A percentile compares a stretch with the other conserved stretches of the same genome.
Conservation (phyloP, 1,284 basidiomycete genomes). For the Spongiforma sp. region DNA sequence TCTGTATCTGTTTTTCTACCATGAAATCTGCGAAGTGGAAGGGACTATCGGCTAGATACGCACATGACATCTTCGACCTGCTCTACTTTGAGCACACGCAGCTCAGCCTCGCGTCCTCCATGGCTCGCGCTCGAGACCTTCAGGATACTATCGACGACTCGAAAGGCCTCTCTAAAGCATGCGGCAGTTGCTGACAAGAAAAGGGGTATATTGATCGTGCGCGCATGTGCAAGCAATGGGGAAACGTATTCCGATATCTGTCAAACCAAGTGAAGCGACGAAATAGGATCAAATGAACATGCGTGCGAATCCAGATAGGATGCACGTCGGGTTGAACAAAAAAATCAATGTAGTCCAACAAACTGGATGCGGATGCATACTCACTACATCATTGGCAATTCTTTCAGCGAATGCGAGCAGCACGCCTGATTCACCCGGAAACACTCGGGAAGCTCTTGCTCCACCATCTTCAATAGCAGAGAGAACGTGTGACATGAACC, state of each 20-base stretch:
- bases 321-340: not conserved
- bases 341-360: no score
- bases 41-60: conserved; percentile 23
- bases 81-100: conserved; percentile 42
- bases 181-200: conserved; percentile 91
- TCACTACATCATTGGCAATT: conserved; percentile 76
- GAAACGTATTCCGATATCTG: conserved; percentile 90
- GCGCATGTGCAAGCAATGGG: conserved; percentile 77
- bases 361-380: conserved; percentile 31
- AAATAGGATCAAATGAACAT: not conserved
- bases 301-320: not conserved
- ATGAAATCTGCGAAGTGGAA: not conserved
- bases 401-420: conserved; percentile 79
- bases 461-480: conserved; percentile 76
- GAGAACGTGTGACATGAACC: conserved; percentile 80
- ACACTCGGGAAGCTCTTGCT: conserved; percentile 80
- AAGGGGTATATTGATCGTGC: conserved; percentile 73
- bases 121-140: conserved; percentile 44
- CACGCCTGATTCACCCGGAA: conserved; percentile 79
- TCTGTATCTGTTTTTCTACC: conserved; percentile 60
- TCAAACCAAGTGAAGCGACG: not conserved
- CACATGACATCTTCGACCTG: conserved; percentile 86
- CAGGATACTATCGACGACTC: conserved; percentile 81
- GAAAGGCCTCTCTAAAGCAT: conserved; percentile 87
- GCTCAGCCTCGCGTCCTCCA: conserved; percentile 19